Base-by-base conservation (phyloP, 2,329 filamentous ascomycete species). In the Aspergillus fumigatus region DNA sequence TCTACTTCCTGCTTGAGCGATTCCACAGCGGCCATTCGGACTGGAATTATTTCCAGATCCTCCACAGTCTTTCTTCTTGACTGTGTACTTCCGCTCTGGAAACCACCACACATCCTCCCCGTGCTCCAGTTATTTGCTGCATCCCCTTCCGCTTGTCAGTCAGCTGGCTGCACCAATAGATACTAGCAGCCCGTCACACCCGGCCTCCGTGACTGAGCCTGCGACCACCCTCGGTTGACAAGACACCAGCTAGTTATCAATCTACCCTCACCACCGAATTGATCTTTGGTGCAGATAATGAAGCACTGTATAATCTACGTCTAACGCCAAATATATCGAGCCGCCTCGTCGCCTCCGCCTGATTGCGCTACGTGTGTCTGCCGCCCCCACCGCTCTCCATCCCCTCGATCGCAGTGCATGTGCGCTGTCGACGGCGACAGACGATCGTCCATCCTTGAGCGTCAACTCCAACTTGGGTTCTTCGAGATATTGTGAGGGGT, bases 351-450 rank as follows among this genome's bases (percentile, higher is more conserved):
- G 38, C 60, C 60, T 62, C 59, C 59, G 56, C 55, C 58, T 61
- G 61, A 60, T 65, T 64, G 67, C 67, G 65, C 63, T 65, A 63
- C 64, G 62, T 64, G 62, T 62, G 67, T 68, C 63, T 61, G 61
- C 61, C 62, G 55, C 62, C 61, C 59, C 61, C 62, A 61, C 67
- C 66, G 60, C 65, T 61, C 62, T 63, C 58, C 61, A 64, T 57
- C 59, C 25, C 52, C 65, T 64, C 66, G 66, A 67, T 67, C 66
- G 63, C 67, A 66, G 65, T 65, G 63, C 62, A 62, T 62, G 59
- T 65, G 66, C 65, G 63, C 62, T 66, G 61, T 67, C 52, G 53
- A 63, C 62, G 53, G 54, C 60, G 61, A 64, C 56, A 59, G 62
- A 60, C 58, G 60, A 60, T 63, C 59, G 40, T 51, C 48, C 50